These are phyloP conservation scores for Melastoma candidum DNA, from an alignment of 441 rosid genomes.

Conservation along the genomic window DNA sequence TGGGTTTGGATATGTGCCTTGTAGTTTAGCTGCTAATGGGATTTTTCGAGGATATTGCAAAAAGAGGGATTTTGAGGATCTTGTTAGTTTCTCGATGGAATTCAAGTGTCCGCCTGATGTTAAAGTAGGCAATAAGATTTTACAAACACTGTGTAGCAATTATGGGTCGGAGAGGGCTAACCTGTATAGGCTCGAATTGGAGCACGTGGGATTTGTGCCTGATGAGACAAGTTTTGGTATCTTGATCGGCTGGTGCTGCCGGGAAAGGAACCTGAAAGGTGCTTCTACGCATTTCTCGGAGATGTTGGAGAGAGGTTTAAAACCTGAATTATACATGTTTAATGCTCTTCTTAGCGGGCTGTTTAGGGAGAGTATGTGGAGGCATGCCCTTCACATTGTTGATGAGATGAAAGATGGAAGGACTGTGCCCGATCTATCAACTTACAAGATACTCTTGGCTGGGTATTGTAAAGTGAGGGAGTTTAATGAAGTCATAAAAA, in stretches of 20 bases:
- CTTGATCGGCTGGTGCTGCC: constrained; percentile 62
- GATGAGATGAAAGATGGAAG: constrained; percentile 56
- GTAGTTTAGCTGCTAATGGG: constrained; percentile 30
- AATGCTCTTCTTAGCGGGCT: constrained; percentile 48
- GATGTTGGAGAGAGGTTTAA: constrained; percentile 43
- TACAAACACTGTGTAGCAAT: constrained; percentile 36
- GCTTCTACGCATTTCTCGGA: constrained; percentile 48
- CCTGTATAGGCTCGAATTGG: constrained; percentile 45
- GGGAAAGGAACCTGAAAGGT: constrained; percentile 39
- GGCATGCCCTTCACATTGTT: constrained; percentile 31
- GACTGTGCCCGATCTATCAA: constrained; percentile 27
- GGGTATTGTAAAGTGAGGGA: constrained; percentile 67
- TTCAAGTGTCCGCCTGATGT: constrained; percentile 35
- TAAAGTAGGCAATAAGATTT: constrained; percentile 45
- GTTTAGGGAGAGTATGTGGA: constrained; percentile 49
- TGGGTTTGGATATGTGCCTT: constrained; percentile 37
- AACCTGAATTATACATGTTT: constrained; percentile 37
- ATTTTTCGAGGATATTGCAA: constrained; percentile 53
- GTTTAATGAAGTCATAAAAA: constrained; percentile 50
- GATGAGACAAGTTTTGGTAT: constrained; percentile 57
- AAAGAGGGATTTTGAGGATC: constrained; percentile 71
- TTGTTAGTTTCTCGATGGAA: constrained; percentile 39
- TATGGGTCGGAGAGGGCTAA: constrained; percentile 51
- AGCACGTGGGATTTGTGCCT: constrained; percentile 45
- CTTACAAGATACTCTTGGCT: constrained; percentile 47